Evolutionary conservation across 2,329 filamentous ascomycete species (phyloP).

Genomic region (Alternaria gaisen): DNA sequence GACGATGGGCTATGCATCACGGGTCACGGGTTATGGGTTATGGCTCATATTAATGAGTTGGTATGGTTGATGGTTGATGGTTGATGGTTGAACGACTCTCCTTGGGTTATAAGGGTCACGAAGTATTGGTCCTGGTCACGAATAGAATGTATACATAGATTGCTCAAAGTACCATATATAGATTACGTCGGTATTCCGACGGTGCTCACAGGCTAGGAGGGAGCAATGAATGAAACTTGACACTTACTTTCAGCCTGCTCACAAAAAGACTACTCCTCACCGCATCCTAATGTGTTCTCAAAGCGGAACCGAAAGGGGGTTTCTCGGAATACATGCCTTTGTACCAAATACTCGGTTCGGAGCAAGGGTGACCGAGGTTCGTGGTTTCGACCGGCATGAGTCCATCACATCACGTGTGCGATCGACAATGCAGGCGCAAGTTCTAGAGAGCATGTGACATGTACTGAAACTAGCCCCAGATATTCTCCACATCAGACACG

Average conservation of each 20-base stretch:
- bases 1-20: not conserved
- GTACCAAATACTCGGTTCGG: not conserved
- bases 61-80: not conserved
- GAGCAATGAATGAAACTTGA: not conserved
- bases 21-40: not conserved
- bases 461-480: not conserved
- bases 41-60: conserved; percentile 4
- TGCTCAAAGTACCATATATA: not conserved
- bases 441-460: not conserved
- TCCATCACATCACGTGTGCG: not conserved
- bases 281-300: not conserved
- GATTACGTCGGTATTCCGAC: not conserved
- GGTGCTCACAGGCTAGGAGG: not conserved
- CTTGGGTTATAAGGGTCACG: not conserved
- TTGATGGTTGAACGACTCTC: conserved; percentile 1
- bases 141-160: not conserved
- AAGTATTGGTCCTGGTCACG: not conserved
- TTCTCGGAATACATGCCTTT: not conserved
- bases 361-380: not conserved
- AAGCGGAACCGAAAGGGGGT: not conserved
- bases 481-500: not conserved
- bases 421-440: not conserved
- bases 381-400: not conserved
- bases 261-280: too few species aligned
- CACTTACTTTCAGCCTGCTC: not conserved